phyloP scores from a whole-genome alignment of 2,329 filamentous ascomycete genomes.

The Arthroderma sp. region DNA sequence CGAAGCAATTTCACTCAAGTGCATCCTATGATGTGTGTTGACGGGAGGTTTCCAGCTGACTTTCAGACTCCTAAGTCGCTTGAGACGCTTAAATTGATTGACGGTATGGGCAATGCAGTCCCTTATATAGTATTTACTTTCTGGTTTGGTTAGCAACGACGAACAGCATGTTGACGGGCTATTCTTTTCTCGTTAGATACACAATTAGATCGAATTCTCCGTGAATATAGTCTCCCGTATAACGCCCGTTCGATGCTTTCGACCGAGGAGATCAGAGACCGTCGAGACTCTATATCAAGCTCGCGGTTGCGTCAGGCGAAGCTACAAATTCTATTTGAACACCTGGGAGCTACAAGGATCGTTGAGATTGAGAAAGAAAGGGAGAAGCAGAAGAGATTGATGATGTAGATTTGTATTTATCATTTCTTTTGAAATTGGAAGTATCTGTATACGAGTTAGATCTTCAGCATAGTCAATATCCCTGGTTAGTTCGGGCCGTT shows the following conservation, averaged over 20 bases:
- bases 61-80: conserved; percentile 14
- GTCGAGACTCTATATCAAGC: conserved; percentile 4
- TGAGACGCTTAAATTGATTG: conserved; percentile 12
- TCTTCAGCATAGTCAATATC: too few relatives aligned
- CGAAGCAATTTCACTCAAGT: conserved; percentile 11
- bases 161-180: background rate
- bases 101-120: conserved; percentile 10
- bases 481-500: too few relatives aligned
- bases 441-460: too few relatives aligned
- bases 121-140: background rate
- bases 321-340: conserved; percentile 13
- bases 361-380: conserved; percentile 7
- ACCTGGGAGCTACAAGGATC: conserved; percentile 13
- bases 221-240: conserved; percentile 14
- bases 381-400: too few relatives aligned
- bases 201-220: conserved; percentile 16
- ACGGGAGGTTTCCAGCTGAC: conserved; percentile 15
- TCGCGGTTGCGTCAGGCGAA: conserved; percentile 12
- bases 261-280: conserved; percentile 1
- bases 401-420: too few relatives aligned
- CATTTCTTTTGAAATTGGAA: too few relatives aligned
- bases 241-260: conserved; percentile 9
- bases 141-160: background rate
- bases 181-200: conserved; percentile 6
- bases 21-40: conserved; percentile 14